These are phyloP conservation scores for Sporothrix luriei DNA, from an alignment of 2,329 filamentous ascomycete genomes.

Conservation along the genomic window DNA sequence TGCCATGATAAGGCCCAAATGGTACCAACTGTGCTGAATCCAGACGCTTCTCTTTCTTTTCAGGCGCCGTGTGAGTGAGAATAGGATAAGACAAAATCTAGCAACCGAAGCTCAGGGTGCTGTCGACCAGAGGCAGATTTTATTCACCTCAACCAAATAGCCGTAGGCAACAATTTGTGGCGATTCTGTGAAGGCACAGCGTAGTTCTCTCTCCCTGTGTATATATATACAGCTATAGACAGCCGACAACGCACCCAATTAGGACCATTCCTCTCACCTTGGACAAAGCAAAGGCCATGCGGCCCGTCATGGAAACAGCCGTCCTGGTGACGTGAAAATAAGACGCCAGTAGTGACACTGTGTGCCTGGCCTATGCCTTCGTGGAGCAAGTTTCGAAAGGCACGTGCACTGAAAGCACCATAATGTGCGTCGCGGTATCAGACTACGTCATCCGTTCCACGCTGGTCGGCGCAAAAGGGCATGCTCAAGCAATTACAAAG, in stretches of 20 bases:
- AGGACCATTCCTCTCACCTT: neutral
- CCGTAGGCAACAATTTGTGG: too few relatives aligned
- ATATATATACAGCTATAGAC: too few relatives aligned
- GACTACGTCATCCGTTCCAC: slow-evolving; percentile 20
- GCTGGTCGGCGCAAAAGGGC: slow-evolving; percentile 9
- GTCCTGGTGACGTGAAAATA: neutral
- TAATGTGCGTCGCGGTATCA: neutral
- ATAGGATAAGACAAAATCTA: neutral
- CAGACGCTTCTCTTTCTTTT: neutral
- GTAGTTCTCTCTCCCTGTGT: too few relatives aligned
- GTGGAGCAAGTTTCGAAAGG: neutral
- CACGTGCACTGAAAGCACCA: slow-evolving; percentile 16
- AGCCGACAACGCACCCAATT: too few relatives aligned
- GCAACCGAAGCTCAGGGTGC: neutral
- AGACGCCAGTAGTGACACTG: neutral
- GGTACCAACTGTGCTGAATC: neutral
- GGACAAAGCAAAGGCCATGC: slow-evolving; percentile 11
- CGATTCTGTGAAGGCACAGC: too few relatives aligned
- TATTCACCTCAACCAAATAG: neutral
- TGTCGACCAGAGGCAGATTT: neutral
- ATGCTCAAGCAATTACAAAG: slow-evolving; percentile 10
- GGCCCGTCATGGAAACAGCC: slow-evolving; percentile 17
- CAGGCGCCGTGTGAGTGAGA: neutral
- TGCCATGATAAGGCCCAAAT: neutral
- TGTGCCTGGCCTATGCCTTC: neutral